These are phyloP conservation scores for Protomyces arabidopsidicola DNA, from an alignment of 1,139 yeast genomes.

Conservation along the genomic window DNA sequence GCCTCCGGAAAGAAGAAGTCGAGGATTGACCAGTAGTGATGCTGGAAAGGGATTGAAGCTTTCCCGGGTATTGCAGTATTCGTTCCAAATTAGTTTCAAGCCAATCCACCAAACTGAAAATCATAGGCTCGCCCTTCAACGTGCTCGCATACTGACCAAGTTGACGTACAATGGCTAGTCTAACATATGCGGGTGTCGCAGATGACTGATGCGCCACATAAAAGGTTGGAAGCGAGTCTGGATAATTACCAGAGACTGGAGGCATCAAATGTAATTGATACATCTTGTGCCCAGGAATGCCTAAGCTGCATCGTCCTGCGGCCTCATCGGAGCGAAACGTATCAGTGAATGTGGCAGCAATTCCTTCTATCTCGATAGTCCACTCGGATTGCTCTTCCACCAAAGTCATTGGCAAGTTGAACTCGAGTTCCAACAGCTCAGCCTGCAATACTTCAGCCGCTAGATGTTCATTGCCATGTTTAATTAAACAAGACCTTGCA, in stretches of 20 bases:
- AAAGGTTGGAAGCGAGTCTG: constrained; percentile 36
- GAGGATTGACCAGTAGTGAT: constrained; percentile 39
- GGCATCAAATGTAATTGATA: constrained; percentile 43
- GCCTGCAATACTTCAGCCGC: constrained; percentile 38
- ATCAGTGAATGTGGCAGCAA: constrained; percentile 52
- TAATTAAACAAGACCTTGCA: constrained; percentile 49
- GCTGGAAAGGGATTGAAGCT: constrained; percentile 47
- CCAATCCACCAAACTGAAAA: constrained; percentile 69
- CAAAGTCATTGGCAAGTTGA: constrained; percentile 38
- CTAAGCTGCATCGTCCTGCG: constrained; percentile 30
- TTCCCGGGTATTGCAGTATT: constrained; percentile 70
- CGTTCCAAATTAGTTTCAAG: constrained; percentile 55
- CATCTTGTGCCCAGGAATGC: constrained; percentile 16
- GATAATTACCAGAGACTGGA: constrained; percentile 44
- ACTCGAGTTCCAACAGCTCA: constrained; percentile 43
- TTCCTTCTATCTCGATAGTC: constrained; percentile 72
- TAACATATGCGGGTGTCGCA: constrained; percentile 49
- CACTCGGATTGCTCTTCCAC: constrained; percentile 44
- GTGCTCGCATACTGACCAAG: constrained; percentile 43
- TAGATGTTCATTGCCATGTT: constrained; percentile 17
- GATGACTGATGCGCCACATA: constrained; percentile 17
- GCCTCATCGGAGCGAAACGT: constrained; percentile 20
- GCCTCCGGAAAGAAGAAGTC: background rate
- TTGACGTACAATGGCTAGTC: constrained; percentile 56
- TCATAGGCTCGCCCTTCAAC: constrained; percentile 62